Evolutionary conservation across 2,329 filamentous ascomycete species (phyloP).

Genomic region (Talaromyces piceae): DNA sequence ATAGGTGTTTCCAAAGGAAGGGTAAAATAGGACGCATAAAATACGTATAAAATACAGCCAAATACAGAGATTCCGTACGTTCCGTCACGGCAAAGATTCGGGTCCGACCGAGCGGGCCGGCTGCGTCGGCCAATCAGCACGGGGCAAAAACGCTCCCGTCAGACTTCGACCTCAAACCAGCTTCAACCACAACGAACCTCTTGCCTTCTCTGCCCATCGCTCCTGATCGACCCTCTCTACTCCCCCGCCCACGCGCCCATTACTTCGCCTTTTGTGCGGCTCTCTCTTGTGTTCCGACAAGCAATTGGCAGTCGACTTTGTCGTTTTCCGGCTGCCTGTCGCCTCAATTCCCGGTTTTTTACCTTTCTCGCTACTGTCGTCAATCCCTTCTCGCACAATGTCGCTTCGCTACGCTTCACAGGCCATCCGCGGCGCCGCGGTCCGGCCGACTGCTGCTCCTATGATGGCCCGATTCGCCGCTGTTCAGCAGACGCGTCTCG

Average conservation of each 20-base stretch:
- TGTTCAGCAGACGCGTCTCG: constrained; percentile 45
- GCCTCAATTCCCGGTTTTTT: constrained; percentile 1
- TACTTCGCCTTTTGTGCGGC: neutral
- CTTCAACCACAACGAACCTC: constrained; percentile 4
- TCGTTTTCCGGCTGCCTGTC: neutral
- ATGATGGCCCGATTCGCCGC: constrained; percentile 33
- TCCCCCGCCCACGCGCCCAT: constrained; percentile 3
- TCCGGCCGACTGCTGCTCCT: constrained; percentile 28
- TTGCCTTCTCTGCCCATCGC: constrained; percentile 23
- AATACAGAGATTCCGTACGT: neutral
- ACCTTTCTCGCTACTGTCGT: constrained; percentile 18
- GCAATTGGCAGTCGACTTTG: neutral
- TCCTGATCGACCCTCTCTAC: constrained; percentile 10
- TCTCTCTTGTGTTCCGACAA: constrained; percentile 3
- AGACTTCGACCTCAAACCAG: constrained; percentile 36
- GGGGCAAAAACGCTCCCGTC: constrained; percentile 20
- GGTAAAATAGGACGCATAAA: neutral
- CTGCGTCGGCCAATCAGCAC: constrained; percentile 25
- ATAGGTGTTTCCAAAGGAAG: too few relatives aligned
- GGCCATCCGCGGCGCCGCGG: constrained; percentile 37
- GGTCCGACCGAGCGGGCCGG: constrained; percentile 9
- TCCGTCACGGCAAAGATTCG: constrained; percentile 9
- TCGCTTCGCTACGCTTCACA: constrained; percentile 40
- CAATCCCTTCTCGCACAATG: constrained; percentile 33
- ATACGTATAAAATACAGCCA: neutral